A percentile compares a stretch with the other conserved stretches of the same genome.
phyloP scores from a whole-genome alignment of 2,329 filamentous ascomycete species.

The Colletotrichum navitas region DNA sequence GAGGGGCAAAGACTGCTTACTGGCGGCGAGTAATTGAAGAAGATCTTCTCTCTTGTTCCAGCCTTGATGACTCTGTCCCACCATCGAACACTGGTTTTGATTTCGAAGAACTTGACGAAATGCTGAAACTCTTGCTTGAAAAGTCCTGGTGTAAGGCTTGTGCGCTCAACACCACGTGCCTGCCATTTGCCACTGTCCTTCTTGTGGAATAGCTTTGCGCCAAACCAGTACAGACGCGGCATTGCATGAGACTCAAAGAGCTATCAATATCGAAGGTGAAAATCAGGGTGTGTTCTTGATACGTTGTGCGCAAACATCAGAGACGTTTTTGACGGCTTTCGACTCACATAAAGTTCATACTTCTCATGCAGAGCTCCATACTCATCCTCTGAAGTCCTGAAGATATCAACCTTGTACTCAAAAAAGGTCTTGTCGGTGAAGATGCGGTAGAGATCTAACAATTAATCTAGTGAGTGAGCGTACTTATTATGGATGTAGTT shows the following conservation, averaged over 20 bases:
- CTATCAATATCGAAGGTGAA: constrained; percentile 54
- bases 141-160: constrained; percentile 53
- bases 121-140: constrained; percentile 60
- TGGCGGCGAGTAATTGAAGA: constrained; percentile 62
- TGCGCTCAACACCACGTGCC: constrained; percentile 47
- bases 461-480: background rate
- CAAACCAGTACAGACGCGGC: constrained; percentile 72
- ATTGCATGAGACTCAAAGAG: constrained; percentile 74
- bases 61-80: constrained; percentile 61
- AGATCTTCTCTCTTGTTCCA: constrained; percentile 48
- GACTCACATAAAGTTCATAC: constrained; percentile 69
- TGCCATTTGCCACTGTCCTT: constrained; percentile 46
- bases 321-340: background rate
- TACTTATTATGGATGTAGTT: too few species aligned
- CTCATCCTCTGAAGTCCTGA: constrained; percentile 27
- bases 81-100: constrained; percentile 71
- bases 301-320: background rate
- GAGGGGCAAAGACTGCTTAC: constrained; percentile 50
- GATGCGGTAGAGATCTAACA: constrained; percentile 70
- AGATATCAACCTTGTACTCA: constrained; percentile 71
- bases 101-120: constrained; percentile 70
- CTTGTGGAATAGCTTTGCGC: constrained; percentile 63
- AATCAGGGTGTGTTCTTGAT: background rate
- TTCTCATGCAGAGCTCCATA: constrained; percentile 37
- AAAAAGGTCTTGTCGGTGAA: constrained; percentile 74